A percentile compares a stretch with the other conserved stretches of the same genome.
These are phyloP conservation scores for Cercophora scortea DNA, from an alignment of 495 filamentous ascomycete genomes.

Conservation along the genomic window DNA sequence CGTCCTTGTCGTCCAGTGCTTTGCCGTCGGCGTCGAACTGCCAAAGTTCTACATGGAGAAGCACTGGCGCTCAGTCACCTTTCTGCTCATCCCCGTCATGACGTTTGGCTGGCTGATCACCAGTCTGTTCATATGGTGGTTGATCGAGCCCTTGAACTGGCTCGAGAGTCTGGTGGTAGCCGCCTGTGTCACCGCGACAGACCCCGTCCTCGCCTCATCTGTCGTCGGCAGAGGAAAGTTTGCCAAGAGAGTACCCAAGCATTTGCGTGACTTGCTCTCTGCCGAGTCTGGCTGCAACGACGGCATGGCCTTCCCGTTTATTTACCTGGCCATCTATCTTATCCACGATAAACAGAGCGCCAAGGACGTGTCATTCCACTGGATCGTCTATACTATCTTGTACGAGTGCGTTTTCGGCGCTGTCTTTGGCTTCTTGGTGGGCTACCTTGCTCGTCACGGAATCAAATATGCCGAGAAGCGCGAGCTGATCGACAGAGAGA, in stretches of 20 bases:
- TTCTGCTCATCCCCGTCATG: conserved; percentile 93
- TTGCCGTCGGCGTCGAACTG: conserved; percentile 97
- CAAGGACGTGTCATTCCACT: conserved; percentile 66
- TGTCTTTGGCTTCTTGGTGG: conserved; percentile 79
- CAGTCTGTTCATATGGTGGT: conserved; percentile 94
- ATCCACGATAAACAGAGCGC: conserved; percentile 67
- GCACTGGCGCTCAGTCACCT: conserved; percentile 89
- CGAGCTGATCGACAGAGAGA: conserved; percentile 88
- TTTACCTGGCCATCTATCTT: conserved; percentile 86
- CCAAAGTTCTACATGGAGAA: conserved; percentile 97
- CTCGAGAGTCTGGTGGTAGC: conserved; percentile 79
- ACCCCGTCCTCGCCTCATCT: conserved; percentile 94
- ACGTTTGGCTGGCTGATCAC: conserved; percentile 93
- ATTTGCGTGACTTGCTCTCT: conserved; percentile 89
- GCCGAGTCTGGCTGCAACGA: conserved; percentile 99
- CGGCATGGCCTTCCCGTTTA: conserved; percentile 99
- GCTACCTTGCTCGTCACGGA: conserved; percentile 80
- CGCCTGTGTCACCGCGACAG: conserved; percentile 95
- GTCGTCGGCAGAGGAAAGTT: conserved; percentile 99
- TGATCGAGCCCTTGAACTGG: conserved; percentile 76
- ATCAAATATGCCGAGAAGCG: conserved; percentile 84
- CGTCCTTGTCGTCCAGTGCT: conserved; percentile 97
- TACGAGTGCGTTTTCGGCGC: conserved; percentile 96
- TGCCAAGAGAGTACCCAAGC: conserved; percentile 92
- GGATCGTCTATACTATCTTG: conserved; percentile 83